Percentiles rank a stretch among this genome's conserved stretches.
Evolutionary conservation across 352 stramenopile species (phyloP).

Genomic region (Phytophthora melonis): DNA sequence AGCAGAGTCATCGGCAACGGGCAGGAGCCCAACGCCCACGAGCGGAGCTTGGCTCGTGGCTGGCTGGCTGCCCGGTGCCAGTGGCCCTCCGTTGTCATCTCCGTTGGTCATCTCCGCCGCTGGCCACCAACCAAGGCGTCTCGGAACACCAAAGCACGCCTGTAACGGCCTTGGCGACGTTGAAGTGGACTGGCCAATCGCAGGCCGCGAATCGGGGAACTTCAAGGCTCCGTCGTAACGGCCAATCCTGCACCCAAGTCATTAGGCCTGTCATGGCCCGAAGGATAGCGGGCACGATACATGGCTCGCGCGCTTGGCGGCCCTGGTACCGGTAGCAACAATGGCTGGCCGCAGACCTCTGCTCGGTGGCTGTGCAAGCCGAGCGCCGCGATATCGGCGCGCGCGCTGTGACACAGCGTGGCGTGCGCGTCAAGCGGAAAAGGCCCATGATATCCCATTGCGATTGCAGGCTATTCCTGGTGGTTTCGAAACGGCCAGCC

Average conservation of each 20-base stretch:
- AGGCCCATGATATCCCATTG: neutral
- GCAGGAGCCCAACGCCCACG: neutral
- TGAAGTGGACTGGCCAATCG: conserved; percentile 34
- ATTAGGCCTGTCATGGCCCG: neutral
- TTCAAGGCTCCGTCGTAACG: conserved; percentile 25
- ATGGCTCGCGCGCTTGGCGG: too few species aligned
- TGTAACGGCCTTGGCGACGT: conserved; percentile 34
- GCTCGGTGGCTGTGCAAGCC: too few species aligned
- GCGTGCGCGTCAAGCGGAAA: conserved; percentile 1
- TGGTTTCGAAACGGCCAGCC: conserved; percentile 33
- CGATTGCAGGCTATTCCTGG: neutral
- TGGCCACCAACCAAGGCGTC: neutral
- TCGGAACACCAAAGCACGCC: neutral
- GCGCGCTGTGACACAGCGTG: neutral
- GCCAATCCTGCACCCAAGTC: conserved; percentile 16
- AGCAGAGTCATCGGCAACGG: neutral
- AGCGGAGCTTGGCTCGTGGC: neutral
- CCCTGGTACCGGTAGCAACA: neutral
- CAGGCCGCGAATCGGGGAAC: neutral
- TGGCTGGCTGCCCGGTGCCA: neutral
- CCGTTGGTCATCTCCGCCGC: conserved; percentile 22
- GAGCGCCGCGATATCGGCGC: neutral
- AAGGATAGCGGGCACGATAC: too few species aligned
- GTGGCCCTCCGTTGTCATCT: conserved; percentile 20
- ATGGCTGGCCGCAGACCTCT: too few species aligned